A percentile compares a stretch with the other conserved stretches of the same genome.
Evolutionary conservation across 2,329 filamentous ascomycete species (phyloP).

Genomic region (Neoscytalidium dimidiatum): DNA sequence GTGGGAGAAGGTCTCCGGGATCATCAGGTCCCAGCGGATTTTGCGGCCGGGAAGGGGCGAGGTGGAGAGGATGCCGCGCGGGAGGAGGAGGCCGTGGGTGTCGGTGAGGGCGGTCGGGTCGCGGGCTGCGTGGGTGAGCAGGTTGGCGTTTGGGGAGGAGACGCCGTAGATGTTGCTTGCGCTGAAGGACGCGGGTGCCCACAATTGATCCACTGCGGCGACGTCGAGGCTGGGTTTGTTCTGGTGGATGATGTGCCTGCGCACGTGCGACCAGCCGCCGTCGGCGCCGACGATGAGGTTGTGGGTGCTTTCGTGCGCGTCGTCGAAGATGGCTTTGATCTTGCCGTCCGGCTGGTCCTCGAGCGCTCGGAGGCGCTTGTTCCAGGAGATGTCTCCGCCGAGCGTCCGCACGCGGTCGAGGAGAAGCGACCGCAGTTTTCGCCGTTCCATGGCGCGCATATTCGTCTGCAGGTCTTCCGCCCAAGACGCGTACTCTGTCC

Average conservation of each 20-base stretch:
- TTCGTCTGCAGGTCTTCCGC: neutral
- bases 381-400: slow-evolving; percentile 1
- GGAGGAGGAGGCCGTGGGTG: neutral
- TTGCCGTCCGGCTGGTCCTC: neutral
- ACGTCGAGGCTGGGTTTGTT: too few relatives aligned
- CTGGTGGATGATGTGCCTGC: neutral
- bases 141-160: neutral
- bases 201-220: neutral
- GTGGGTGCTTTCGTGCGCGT: neutral
- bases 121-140: neutral
- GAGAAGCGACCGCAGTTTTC: neutral
- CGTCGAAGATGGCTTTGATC: neutral
- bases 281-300: neutral
- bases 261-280: neutral
- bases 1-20: neutral
- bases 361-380: neutral
- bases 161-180: neutral
- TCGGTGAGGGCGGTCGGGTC: neutral
- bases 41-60: neutral
- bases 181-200: neutral
- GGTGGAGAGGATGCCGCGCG: neutral
- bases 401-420: neutral
- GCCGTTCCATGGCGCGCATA: slow-evolving; percentile 3
- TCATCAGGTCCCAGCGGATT: neutral
- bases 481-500: neutral